phyloP scores from a whole-genome alignment of 495 filamentous ascomycete species.

The Platismatia glauca region DNA sequence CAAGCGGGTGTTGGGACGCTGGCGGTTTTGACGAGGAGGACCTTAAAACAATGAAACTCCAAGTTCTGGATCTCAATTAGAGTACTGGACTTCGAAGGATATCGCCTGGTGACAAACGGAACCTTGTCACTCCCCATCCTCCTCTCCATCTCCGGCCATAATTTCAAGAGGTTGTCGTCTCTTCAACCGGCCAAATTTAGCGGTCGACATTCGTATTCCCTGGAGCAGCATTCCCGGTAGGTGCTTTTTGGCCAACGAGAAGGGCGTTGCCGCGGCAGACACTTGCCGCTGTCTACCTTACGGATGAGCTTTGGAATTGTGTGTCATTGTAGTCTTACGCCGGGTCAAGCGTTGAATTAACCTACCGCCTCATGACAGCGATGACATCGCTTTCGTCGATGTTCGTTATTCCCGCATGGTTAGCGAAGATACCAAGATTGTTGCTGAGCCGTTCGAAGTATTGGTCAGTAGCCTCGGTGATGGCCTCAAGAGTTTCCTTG shows the following conservation, averaged over 20 bases:
- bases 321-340: not conserved
- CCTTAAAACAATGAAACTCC: not conserved
- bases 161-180: constrained; percentile 26
- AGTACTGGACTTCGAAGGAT: not conserved
- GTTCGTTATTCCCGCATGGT: constrained; percentile 71
- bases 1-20: not conserved
- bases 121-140: constrained; percentile 19
- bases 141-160: constrained; percentile 32
- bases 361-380: constrained; percentile 71
- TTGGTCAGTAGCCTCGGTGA: constrained; percentile 74
- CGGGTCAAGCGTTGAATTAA: constrained; percentile 25
- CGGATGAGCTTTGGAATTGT: constrained; percentile 26
- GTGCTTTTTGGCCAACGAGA: constrained; percentile 73
- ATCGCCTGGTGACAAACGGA: constrained; percentile 36
- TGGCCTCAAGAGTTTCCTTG: constrained; percentile 60
- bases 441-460: constrained; percentile 81
- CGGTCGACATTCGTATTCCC: constrained; percentile 64
- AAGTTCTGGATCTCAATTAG: not conserved
- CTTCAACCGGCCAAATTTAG: constrained; percentile 24
- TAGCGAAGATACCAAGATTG: constrained; percentile 68
- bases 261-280: constrained; percentile 61
- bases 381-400: constrained; percentile 80
- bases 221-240: constrained; percentile 76
- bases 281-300: constrained; percentile 65
- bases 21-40: not conserved